Evolutionary conservation across 768 basidiomycete species (phyloP), one percentile per base, ranked within the genome.

Genomic region (Mycena rebaudengoi): DNA sequence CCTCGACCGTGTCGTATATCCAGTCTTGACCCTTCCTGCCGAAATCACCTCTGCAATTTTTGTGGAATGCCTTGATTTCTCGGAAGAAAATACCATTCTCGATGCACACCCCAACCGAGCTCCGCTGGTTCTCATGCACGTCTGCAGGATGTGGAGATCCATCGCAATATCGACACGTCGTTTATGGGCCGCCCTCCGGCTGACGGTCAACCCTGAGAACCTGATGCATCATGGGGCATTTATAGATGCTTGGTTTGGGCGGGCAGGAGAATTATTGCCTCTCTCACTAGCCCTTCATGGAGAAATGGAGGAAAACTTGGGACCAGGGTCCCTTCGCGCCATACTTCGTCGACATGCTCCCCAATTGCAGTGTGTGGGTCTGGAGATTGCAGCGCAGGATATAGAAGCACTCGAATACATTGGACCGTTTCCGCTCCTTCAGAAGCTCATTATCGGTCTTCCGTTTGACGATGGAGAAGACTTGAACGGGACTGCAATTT

Each of bases 141-240:
- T 65, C 33, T 65, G 64, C 46, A 28, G 37, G 18, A 18, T 4
- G 4, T 65, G 64, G 64, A 53, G 57, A 26, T 39, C 58, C 12
- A 53, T 59, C 26, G 57, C 63, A 7, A 54, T 63, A 4, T 41
- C 54, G 3, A 64, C 55, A 6, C 55, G 55, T 18, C n/a, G 5
- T 8, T 39, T 62, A 2, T 62, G 61, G 61, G 6, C 25, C 10
- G 29, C 51, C 1, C 13, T 62, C 10, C n/a, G n/a, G n/a, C n/a
- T n/a, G n/a, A n/a, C n/a, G n/a, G n/a, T n/a, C n/a, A n/a, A n/a
- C n/a, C n/a, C n/a, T n/a, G n/a, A n/a, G n/a, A n/a, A n/a, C n/a
- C n/a, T n/a, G n/a, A n/a, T n/a, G n/a, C n/a, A n/a, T n/a, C n/a
- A n/a, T n/a, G n/a, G n/a, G 14, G 18, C 18, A 30, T 30, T 29